phyloP scores from a whole-genome alignment of 306 rosid genomes.

The Quercus cerris region DNA sequence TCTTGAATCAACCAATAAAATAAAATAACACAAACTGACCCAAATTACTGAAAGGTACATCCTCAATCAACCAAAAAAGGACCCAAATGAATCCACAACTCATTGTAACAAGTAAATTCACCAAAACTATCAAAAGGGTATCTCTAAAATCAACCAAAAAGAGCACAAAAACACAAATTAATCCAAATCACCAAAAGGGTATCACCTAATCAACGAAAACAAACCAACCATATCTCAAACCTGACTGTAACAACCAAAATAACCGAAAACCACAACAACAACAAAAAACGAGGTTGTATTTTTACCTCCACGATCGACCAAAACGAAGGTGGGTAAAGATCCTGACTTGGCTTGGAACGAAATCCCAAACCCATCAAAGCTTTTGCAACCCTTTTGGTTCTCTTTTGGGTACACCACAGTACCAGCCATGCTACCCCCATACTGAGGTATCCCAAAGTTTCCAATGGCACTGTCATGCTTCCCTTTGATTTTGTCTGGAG shows the following conservation, averaged over 20 bases:
- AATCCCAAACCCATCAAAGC: conserved; percentile 66
- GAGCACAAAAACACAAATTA: neutral
- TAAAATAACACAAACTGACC: neutral
- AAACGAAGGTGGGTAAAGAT: conserved; percentile 82
- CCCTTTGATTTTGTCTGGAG: conserved; percentile 83
- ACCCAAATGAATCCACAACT: neutral
- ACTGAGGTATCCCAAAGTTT: conserved; percentile 96
- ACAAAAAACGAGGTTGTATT: neutral
- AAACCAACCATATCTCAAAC: neutral
- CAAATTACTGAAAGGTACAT: neutral
- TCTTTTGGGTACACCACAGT: conserved; percentile 77
- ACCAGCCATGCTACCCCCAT: conserved; percentile 99
- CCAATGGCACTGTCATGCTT: conserved; percentile 91
- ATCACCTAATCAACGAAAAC: neutral
- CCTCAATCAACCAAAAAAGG: neutral
- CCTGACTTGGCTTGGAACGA: conserved; percentile 72
- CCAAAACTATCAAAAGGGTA: neutral
- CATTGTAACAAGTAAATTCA: neutral
- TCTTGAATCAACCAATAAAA: neutral
- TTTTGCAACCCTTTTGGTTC: conserved; percentile 82
- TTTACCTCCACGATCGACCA: conserved; percentile 96
- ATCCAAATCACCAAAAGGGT: neutral
- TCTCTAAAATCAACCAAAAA: neutral
- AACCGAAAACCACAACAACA: neutral
- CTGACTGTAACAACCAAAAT: conserved; percentile 9